phyloP scores from a whole-genome alignment of 345 rosid species.

The Cochlearia excelsa region DNA sequence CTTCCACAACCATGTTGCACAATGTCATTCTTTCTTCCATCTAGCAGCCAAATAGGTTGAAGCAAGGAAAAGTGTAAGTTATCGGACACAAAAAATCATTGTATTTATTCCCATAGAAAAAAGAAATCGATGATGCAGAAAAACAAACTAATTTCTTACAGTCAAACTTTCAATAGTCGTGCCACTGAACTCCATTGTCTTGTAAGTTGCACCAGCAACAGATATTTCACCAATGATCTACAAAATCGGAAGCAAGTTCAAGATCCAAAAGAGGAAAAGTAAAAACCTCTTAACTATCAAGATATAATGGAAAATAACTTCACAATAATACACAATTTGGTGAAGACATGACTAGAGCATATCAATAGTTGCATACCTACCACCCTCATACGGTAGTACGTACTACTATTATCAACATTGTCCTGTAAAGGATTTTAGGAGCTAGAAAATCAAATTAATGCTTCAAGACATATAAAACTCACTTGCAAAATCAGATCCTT shows the following conservation, averaged over 20 bases:
- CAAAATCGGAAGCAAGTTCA: conserved; percentile 24
- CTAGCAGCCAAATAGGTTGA: conserved; percentile 41
- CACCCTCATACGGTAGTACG: background rate
- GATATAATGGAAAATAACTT: conserved; percentile 5
- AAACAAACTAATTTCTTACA: conserved; percentile 44
- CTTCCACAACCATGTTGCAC: conserved; percentile 98
- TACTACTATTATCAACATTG: no score
- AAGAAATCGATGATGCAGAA: background rate
- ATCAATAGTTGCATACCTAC: conserved; percentile 1
- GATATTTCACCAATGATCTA: conserved; percentile 98
- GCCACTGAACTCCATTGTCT: conserved; percentile 95
- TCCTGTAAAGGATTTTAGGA: background rate
- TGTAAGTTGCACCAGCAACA: conserved; percentile 94
- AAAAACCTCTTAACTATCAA: background rate
- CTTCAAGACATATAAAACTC: conserved; percentile 33
- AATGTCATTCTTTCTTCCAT: conserved; percentile 90
- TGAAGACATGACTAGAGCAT: conserved; percentile 11
- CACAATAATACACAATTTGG: conserved; percentile 8
- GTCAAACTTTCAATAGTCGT: conserved; percentile 77
- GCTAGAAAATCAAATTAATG: background rate
- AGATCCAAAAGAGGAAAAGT: background rate
- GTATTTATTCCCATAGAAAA: background rate
- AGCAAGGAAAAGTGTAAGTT: background rate
- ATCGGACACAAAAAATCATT: background rate
- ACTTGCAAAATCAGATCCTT: conserved; percentile 98